phyloP scores from a whole-genome alignment of 257 asterid species.

The Handroanthus guayacan region DNA sequence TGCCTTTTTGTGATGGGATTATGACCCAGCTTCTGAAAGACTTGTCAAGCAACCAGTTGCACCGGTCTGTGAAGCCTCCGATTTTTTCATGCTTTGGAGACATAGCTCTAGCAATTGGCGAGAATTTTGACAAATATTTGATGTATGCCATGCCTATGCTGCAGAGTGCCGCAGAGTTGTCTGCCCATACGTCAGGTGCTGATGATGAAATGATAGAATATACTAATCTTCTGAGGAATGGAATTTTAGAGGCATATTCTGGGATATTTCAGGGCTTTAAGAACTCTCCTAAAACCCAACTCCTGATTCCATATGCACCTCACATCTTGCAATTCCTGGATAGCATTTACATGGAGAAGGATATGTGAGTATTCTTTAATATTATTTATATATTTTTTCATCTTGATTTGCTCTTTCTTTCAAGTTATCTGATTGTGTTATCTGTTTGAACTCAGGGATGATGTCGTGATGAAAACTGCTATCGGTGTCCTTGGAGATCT shows the following conservation, averaged over 20 bases:
- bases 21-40: slow-evolving; percentile 83
- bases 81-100: slow-evolving; percentile 87
- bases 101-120: slow-evolving; percentile 79
- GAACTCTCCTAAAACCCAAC: slow-evolving; percentile 75
- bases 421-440: slow-evolving; percentile 3
- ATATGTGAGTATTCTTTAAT: slow-evolving; percentile 55
- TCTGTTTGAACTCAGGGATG: slow-evolving; percentile 70
- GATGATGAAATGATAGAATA: slow-evolving; percentile 83
- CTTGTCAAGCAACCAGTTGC: slow-evolving; percentile 76
- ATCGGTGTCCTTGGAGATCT: slow-evolving; percentile 92
- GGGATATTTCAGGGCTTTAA: slow-evolving; percentile 83
- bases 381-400: neutral
- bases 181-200: slow-evolving; percentile 63
- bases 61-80: slow-evolving; percentile 86
- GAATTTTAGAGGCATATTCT: slow-evolving; percentile 82
- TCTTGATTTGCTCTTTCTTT: neutral
- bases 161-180: slow-evolving; percentile 82
- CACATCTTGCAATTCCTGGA: slow-evolving; percentile 80
- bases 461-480: slow-evolving; percentile 91
- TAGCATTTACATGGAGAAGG: slow-evolving; percentile 76
- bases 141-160: slow-evolving; percentile 89
- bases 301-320: slow-evolving; percentile 71
- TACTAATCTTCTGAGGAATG: slow-evolving; percentile 69
- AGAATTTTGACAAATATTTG: slow-evolving; percentile 75
- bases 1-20: slow-evolving; percentile 78